Evolutionary conservation across 1,139 yeast species (phyloP).

Genomic region (Arxiozyma heterogenica): DNA sequence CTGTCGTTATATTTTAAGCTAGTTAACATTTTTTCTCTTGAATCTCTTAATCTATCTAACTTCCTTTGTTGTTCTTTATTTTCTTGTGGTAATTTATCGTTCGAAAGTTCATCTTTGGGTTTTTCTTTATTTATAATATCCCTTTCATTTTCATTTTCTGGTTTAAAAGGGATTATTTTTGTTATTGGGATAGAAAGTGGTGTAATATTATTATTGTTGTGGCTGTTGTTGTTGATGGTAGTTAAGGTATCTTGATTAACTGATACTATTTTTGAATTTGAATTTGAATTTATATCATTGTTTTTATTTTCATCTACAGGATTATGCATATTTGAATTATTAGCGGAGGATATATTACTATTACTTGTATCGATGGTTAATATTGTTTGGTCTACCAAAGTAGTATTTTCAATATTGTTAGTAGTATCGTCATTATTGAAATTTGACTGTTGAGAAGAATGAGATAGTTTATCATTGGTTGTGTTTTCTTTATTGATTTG

Average conservation of each 20-base stretch:
- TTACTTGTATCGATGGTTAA: not conserved
- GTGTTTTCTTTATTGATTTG: not conserved
- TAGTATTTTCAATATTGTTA: not conserved
- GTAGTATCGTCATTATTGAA: not conserved
- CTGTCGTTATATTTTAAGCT: conserved; percentile 30
- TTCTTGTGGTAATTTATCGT: conserved; percentile 1
- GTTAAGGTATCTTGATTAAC: not conserved
- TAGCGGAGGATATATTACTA: not conserved
- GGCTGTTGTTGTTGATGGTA: not conserved
- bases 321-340: not conserved
- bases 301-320: not conserved
- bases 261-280: too few species aligned
- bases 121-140: not conserved
- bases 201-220: not conserved
- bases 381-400: not conserved
- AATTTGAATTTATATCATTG: not conserved
- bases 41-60: conserved; percentile 26
- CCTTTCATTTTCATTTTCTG: not conserved
- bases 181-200: not conserved
- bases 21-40: conserved; percentile 28
- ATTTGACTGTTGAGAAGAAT: not conserved
- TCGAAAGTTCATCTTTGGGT: not conserved
- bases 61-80: conserved; percentile 18
- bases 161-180: not conserved
- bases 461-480: not conserved